These are phyloP conservation scores for Jatropha podagrica DNA, from an alignment of 441 rosid genomes.

Conservation along the genomic window DNA sequence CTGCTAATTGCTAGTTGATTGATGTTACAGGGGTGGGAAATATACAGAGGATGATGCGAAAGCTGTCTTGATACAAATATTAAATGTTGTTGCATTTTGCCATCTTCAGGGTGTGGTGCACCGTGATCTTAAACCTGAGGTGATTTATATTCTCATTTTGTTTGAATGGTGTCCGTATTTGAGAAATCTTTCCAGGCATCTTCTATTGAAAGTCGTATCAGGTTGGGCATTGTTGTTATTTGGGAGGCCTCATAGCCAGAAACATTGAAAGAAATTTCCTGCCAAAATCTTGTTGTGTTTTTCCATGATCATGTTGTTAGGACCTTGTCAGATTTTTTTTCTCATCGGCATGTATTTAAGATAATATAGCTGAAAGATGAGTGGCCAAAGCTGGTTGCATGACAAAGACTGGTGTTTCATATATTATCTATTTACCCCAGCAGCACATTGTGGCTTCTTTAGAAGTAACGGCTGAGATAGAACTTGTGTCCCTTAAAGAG, in stretches of 20 bases:
- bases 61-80: conserved; percentile 78
- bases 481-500: not conserved
- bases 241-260: not conserved
- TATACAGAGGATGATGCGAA: conserved; percentile 95
- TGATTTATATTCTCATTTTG: conserved; percentile 27
- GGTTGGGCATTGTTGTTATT: not conserved
- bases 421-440: too few relatives aligned
- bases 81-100: conserved; percentile 88
- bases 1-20: conserved; percentile 17
- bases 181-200: conserved; percentile 1
- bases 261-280: conserved; percentile 6
- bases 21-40: conserved; percentile 85
- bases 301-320: not conserved
- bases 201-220: not conserved
- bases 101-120: conserved; percentile 99
- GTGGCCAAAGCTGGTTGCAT: not conserved
- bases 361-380: not conserved
- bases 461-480: too few relatives aligned
- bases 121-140: conserved; percentile 99
- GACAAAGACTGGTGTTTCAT: not conserved
- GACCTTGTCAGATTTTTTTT: not conserved
- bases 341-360: not conserved
- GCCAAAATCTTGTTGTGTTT: not conserved
- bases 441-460: too few relatives aligned
- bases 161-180: not conserved